Evolutionary conservation across 2,329 filamentous ascomycete genomes (phyloP), one percentile per base, ranked within the genome.

Genomic region (Fusarium clavum): DNA sequence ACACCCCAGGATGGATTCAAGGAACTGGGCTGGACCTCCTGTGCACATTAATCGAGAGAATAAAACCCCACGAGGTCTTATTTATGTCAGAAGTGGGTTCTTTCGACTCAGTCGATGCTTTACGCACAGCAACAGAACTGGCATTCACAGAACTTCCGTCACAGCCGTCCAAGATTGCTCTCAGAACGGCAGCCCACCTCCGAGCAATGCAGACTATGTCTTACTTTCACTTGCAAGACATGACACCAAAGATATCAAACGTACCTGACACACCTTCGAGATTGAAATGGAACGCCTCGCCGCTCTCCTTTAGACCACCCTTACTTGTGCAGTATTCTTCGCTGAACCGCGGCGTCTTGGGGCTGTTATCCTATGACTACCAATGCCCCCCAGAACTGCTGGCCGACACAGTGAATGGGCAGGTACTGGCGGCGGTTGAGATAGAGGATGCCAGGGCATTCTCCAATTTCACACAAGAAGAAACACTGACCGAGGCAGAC

Each of bases 171-270:
- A 86, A 88, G 43, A 83, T 83, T 43, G 83, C 83, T 2, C 81
- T 86, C 5, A 83, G 90, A 40, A 92, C 90, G 12, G 86, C 91
- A 0, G 84, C 87, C 1, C 89, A 94, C 65, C 79, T 93, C 5
- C 83, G 91, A 53, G 85, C 86, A 8, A 94, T 95, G 91, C 91
- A 94, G 71, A 88, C 86, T n/a, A 90, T 94, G 85, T 90, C 92
- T 0, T 95, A 94, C 73, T 93, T 95, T 74, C 93, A 95, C 75
- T 38, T 72, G 13, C 63, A 75, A 38, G 57, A 65, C 9, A 18
- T 46, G 29, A 49, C 6, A 70, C 82, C 12, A 64, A 41, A 57
- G 29, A 48, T 53, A 3, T 69, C 44, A 32, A 64, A 69, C 56
- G 34, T 56, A 6, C 25, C 47, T 18, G 56, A 62, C 10, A 8